Conservation (phyloP, 2,329 filamentous ascomycete species). For the Trichophyton schoenleinii region DNA sequence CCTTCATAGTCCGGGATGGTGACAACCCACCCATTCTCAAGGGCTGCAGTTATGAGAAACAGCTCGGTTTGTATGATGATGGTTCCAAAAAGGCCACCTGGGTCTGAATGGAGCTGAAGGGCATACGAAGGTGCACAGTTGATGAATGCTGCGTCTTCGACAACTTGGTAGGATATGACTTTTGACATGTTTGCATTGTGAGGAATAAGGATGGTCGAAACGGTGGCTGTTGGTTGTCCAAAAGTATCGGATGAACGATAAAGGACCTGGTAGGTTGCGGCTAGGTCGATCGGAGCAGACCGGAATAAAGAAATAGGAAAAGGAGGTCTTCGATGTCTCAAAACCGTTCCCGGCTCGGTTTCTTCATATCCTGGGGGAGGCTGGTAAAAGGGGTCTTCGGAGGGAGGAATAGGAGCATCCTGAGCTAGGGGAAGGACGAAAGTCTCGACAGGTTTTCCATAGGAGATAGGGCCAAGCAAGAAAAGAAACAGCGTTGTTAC, state of each 20-base stretch:
- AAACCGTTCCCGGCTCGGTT: slow-evolving; percentile 18
- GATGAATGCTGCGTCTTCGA: slow-evolving; percentile 19
- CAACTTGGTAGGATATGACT: slow-evolving; percentile 34
- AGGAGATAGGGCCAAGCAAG: not conserved
- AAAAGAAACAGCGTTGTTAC: not conserved
- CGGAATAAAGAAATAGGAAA: slow-evolving; percentile 18
- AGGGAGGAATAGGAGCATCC: slow-evolving; percentile 13
- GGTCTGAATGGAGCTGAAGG: slow-evolving; percentile 27
- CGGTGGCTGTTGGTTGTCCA: slow-evolving; percentile 26
- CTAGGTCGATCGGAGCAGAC: slow-evolving; percentile 16
- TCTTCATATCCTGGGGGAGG: slow-evolving; percentile 19
- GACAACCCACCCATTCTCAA: slow-evolving; percentile 37
- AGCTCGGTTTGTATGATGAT: slow-evolving; percentile 25
- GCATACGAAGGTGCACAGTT: slow-evolving; percentile 21
- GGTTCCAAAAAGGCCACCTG: slow-evolving; percentile 24
- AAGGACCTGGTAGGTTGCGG: slow-evolving; percentile 25
- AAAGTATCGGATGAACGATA: slow-evolving; percentile 31
- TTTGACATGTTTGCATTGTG: slow-evolving; percentile 20
- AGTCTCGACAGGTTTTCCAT: not conserved
- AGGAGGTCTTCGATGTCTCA: slow-evolving; percentile 17
- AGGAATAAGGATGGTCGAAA: slow-evolving; percentile 31
- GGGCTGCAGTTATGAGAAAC: slow-evolving; percentile 24
- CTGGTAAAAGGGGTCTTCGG: slow-evolving; percentile 21
- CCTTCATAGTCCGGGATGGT: slow-evolving; percentile 39
- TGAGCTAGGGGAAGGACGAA: not conserved